A percentile compares a stretch with the other conserved stretches of the same genome.
These are phyloP conservation scores for Tricladium varicosporioides DNA, from an alignment of 2,329 filamentous ascomycete species.

Conservation along the genomic window DNA sequence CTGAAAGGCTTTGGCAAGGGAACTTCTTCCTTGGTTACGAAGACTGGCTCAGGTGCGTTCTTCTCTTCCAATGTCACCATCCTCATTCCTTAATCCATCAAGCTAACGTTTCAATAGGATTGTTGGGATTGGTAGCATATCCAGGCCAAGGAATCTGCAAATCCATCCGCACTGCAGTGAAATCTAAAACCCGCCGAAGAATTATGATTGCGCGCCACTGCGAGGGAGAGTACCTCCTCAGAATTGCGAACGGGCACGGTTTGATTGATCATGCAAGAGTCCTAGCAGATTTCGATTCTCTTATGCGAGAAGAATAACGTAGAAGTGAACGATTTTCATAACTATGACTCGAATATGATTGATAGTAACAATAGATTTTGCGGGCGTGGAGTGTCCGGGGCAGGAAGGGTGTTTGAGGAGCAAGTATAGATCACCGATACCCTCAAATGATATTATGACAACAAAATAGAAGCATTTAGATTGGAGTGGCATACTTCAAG, in stretches of 20 bases:
- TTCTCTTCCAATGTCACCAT: neutral
- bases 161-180: constrained; percentile 6
- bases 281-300: neutral
- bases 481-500: too few species aligned
- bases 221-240: constrained; percentile 11
- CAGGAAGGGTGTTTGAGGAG: too few species aligned
- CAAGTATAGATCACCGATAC: too few species aligned
- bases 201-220: constrained; percentile 1
- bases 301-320: neutral
- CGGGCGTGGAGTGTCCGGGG: too few species aligned
- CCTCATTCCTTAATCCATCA: neutral
- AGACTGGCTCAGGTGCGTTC: constrained; percentile 6
- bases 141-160: constrained; percentile 18
- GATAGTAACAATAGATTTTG: too few species aligned
- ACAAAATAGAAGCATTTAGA: too few species aligned
- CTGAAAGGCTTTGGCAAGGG: constrained; percentile 18
- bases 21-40: constrained; percentile 6
- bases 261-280: neutral
- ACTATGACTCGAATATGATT: too few species aligned
- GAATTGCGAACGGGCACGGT: neutral
- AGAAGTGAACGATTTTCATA: too few species aligned
- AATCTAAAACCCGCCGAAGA: constrained; percentile 6
- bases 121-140: constrained; percentile 17
- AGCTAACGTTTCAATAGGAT: neutral
- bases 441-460: too few species aligned